Evolutionary conservation across 306 rosid species (phyloP).

Genomic region (Mimosa bimucronata): DNA sequence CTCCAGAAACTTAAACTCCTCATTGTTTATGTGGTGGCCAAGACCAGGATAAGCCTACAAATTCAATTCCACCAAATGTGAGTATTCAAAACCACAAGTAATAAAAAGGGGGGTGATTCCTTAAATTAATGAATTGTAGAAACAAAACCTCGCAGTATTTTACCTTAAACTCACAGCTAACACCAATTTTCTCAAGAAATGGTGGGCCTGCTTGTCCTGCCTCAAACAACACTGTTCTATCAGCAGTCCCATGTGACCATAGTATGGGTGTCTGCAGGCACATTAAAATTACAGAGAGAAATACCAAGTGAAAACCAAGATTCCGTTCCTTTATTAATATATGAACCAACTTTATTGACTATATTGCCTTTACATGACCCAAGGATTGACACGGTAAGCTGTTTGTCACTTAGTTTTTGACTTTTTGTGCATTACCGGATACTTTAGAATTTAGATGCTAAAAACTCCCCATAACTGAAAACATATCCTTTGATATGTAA

Average conservation of each 20-base stretch:
- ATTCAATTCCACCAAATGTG: too few relatives aligned
- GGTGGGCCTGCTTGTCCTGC: slow-evolving; percentile 89
- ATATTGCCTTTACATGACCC: neutral
- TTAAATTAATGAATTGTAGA: slow-evolving; percentile 22
- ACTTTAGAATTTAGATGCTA: neutral
- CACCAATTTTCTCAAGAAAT: slow-evolving; percentile 63
- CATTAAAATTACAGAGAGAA: neutral
- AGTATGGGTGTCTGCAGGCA: slow-evolving; percentile 64
- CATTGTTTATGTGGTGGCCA: slow-evolving; percentile 61
- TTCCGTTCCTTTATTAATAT: neutral
- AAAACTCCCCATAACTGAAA: neutral
- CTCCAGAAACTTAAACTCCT: slow-evolving; percentile 68
- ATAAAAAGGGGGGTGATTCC: too few relatives aligned
- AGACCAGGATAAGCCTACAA: slow-evolving; percentile 78
- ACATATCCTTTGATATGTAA: neutral
- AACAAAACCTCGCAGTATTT: neutral
- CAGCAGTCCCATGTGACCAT: slow-evolving; percentile 80
- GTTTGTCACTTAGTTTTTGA: neutral
- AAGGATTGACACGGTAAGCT: neutral
- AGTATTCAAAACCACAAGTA: too few relatives aligned
- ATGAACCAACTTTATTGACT: neutral
- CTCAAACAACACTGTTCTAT: slow-evolving; percentile 69
- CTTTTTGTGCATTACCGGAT: neutral
- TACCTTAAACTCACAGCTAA: slow-evolving; percentile 76
- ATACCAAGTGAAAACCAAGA: neutral